These are phyloP conservation scores for Posidonia australis DNA, from an alignment of 106 monocot species.

Conservation along the genomic window DNA sequence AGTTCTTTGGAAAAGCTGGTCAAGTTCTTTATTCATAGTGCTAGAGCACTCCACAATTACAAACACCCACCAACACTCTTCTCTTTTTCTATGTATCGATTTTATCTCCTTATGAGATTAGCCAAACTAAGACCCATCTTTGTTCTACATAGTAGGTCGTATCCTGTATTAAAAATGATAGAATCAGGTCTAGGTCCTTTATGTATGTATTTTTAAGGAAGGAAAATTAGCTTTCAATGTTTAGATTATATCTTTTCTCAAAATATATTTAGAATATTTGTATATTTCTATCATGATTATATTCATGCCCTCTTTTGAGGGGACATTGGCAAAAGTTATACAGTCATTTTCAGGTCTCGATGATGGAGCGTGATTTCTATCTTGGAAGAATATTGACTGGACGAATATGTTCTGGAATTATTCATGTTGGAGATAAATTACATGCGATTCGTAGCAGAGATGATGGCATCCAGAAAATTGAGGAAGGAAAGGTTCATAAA, in stretches of 20 bases:
- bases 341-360: constrained; percentile 71
- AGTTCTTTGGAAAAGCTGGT: too few relatives aligned
- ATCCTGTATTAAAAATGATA: too few relatives aligned
- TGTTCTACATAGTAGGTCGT: too few relatives aligned
- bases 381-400: constrained; percentile 96
- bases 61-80: too few relatives aligned
- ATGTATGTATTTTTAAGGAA: not conserved
- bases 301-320: not conserved
- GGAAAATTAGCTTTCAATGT: not conserved
- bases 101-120: too few relatives aligned
- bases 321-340: not conserved
- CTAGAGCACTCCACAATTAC: too few relatives aligned
- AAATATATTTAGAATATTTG: not conserved
- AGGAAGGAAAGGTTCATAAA: constrained; percentile 79
- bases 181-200: too few relatives aligned
- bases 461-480: constrained; percentile 63
- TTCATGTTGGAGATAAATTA: constrained; percentile 71
- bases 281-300: not conserved
- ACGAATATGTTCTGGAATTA: constrained; percentile 60
- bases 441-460: constrained; percentile 63
- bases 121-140: too few relatives aligned
- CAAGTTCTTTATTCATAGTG: too few relatives aligned
- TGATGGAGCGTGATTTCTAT: constrained; percentile 99
- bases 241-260: not conserved
- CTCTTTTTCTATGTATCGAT: too few relatives aligned